Conservation (phyloP, 352 stramenopile species). For the Blastocystis sp. region DNA sequence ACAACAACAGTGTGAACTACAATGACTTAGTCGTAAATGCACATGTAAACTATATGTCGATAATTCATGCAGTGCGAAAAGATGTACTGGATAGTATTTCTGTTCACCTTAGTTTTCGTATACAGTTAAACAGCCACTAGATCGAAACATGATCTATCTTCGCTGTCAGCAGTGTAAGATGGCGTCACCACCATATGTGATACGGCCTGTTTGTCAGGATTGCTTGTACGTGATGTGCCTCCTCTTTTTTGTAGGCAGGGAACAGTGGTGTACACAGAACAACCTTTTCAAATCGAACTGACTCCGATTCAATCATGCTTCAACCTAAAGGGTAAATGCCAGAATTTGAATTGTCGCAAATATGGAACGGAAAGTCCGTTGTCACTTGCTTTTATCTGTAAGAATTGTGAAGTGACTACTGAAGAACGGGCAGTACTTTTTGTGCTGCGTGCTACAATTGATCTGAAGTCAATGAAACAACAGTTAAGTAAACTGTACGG, state of each 20-base stretch:
- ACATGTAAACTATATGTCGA: conserved; percentile 54
- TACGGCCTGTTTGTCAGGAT: conserved; percentile 8
- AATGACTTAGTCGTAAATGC: conserved; percentile 31
- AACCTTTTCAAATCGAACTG: neutral
- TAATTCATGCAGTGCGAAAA: conserved; percentile 40
- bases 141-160: neutral
- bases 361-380: neutral
- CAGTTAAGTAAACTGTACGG: conserved; percentile 36
- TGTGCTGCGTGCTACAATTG: neutral
- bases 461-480: neutral
- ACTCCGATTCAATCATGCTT: neutral
- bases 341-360: conserved; percentile 6
- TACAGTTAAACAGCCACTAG: neutral
- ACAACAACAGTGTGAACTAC: conserved; percentile 25
- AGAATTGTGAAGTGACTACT: neutral
- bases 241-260: neutral
- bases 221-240: neutral
- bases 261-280: neutral
- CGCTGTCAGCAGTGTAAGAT: neutral
- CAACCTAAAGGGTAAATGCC: neutral
- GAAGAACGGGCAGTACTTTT: neutral
- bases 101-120: neutral
- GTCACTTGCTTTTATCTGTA: conserved; percentile 28
- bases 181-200: neutral
- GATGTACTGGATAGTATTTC: neutral